These are phyloP conservation scores for Trametes gibbosa DNA, from an alignment of 768 basidiomycete species.

Conservation along the genomic window DNA sequence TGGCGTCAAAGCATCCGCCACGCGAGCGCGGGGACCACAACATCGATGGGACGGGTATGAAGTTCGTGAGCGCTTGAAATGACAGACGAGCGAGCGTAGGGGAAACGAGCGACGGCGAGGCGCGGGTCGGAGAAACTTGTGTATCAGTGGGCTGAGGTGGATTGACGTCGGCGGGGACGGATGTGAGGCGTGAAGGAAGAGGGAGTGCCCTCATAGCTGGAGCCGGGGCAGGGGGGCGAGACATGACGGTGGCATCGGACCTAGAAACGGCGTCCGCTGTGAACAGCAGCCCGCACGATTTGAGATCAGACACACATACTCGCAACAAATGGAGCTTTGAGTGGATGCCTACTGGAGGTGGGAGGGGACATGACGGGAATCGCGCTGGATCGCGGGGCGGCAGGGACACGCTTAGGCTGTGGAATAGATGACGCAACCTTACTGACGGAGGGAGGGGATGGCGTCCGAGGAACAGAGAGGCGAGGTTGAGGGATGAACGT, in stretches of 20 bases:
- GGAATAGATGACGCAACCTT: conserved; percentile 29
- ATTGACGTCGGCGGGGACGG: conserved; percentile 8
- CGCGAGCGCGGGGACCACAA: conserved; percentile 34
- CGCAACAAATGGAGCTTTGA: conserved; percentile 18
- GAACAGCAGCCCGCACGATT: conserved; percentile 10
- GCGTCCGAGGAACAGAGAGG: conserved; percentile 34
- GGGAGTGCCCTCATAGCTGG: conserved; percentile 37
- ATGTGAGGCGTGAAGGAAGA: conserved; percentile 30
- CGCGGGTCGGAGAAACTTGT: conserved; percentile 36
- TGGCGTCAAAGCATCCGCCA: conserved; percentile 18
- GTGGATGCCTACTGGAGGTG: conserved; percentile 22
- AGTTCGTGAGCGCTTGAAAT: conserved; percentile 57
- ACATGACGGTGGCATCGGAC: conserved; percentile 10
- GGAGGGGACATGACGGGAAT: conserved; percentile 23
- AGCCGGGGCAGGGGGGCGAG: conserved; percentile 18
- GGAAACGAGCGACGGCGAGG: conserved; percentile 46
- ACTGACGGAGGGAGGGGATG: conserved; percentile 44
- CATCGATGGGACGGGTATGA: conserved; percentile 46
- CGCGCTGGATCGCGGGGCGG: conserved; percentile 8
- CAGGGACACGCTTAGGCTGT: conserved; percentile 28
- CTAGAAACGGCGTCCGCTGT: conserved; percentile 19
- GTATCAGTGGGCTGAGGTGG: conserved; percentile 20
- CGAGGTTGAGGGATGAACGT: conserved; percentile 65
- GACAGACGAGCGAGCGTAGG: conserved; percentile 57
- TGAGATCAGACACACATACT: conserved; percentile 26